Conservation (phyloP, 768 basidiomycete species). For the Cubamyces lactineus region DNA sequence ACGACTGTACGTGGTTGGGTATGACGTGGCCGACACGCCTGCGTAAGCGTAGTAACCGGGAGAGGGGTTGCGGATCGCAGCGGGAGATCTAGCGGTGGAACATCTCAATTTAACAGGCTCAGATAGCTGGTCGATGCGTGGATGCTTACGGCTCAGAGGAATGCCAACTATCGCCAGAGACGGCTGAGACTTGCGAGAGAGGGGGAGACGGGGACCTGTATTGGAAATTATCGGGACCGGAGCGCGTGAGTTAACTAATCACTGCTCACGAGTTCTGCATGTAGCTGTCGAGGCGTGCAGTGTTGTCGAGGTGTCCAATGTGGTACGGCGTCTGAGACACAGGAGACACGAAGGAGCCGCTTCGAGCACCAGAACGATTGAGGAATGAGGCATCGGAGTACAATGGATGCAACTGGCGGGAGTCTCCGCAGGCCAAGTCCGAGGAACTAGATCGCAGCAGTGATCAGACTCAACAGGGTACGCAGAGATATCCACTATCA, state of each 20-base stretch:
- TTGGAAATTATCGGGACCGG: not conserved
- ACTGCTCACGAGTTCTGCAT: not conserved
- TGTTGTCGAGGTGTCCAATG: not conserved
- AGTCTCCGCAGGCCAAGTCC: not conserved
- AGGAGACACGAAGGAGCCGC: not conserved
- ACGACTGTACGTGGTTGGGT: not conserved
- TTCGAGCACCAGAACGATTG: not conserved
- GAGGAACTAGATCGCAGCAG: constrained; percentile 4
- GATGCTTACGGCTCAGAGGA: constrained; percentile 1
- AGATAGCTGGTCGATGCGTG: not conserved
- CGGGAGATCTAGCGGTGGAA: constrained; percentile 14
- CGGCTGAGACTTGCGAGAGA: not conserved
- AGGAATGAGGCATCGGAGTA: not conserved
- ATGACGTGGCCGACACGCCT: constrained; percentile 1
- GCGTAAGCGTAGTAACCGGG: not conserved
- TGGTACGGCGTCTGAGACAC: not conserved
- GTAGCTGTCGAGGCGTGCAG: not conserved
- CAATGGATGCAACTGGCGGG: not conserved
- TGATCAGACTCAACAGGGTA: not conserved
- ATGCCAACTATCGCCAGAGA: not conserved
- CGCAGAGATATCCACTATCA: not conserved
- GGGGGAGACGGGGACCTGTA: not conserved
- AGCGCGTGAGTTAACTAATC: not conserved
- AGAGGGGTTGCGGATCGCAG: not conserved
- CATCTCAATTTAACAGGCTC: not conserved